Base-by-base conservation (phyloP, 2,329 filamentous ascomycete species). In the Aspergillus cejpii region DNA sequence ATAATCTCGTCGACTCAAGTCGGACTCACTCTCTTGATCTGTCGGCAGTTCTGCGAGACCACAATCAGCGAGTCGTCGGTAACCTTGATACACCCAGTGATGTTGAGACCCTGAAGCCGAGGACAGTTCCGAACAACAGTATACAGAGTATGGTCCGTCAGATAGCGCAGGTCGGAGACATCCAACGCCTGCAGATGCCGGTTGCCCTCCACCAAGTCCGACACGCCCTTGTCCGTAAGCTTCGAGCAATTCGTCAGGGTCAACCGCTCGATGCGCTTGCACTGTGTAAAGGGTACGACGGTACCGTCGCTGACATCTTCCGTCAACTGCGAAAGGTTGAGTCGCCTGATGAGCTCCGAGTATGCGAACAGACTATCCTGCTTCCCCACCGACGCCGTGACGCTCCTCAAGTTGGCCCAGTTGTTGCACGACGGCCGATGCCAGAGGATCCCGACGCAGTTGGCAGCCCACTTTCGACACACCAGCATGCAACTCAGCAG, bases 391-490 rank as follows among this genome's bases (percentile, higher is more conserved):
- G 91, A 90, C 46, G 78, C 75, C 61, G 89, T 90, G 54, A 98
- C 92, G 54, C 74, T 84, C 58, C 81, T 75, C 58, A 96, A 81
- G 62, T 89, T 89, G 10, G 76, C 69, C 85, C 88, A 96, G 57
- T 82, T 87, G 59, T 85, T 89, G 71, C 92, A 97, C 21, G 87
- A 83, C 1, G 92, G 92, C 29, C 92, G 80, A 66, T 96, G 90
- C 92, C 92, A 98, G 17, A 98, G 76, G 53, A 95, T 78, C 52
- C 92, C 91, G 55, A 97, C 92, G 41, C 86, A 84, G 63, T 96
- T 96, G 51, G 85, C 77, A 21, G 92, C 86, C 92, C 92, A 98
- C 51, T 84, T 81, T 67, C 89, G 90, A 61, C 84, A 96, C n/a
- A 95, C 90, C 53, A 92, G 75, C 86, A 97, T 90, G 68, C 87